These are phyloP conservation scores for Camelina sativa DNA, from an alignment of 345 rosid genomes.

Conservation along the genomic window DNA sequence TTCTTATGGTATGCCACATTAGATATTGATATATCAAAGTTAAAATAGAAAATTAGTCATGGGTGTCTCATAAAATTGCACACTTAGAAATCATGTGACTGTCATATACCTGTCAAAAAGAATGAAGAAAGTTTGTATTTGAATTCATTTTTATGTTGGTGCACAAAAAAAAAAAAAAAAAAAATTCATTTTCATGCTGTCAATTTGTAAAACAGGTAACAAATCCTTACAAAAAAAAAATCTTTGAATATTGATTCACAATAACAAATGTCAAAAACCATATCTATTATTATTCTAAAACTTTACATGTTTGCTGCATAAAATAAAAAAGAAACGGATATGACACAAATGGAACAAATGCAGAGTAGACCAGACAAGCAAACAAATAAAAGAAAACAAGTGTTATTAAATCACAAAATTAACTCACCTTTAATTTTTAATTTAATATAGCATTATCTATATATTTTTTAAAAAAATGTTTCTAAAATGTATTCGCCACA, in stretches of 20 bases:
- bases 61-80: not conserved
- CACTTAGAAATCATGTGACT: not conserved
- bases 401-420: not conserved
- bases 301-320: not conserved
- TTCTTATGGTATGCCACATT: not conserved
- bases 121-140: not conserved
- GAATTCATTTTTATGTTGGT: no score
- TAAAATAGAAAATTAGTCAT: not conserved
- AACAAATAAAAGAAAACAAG: constrained; percentile 1
- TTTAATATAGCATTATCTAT: no score
- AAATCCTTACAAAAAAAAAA: constrained; percentile 5
- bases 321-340: not conserved
- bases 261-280: not conserved
- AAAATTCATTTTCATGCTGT: not conserved
- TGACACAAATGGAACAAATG: constrained; percentile 2
- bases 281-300: not conserved
- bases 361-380: not conserved
- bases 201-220: constrained; percentile 27
- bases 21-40: not conserved
- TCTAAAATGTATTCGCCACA: not conserved
- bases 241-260: constrained; percentile 18
- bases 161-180: no score
- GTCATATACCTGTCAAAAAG: constrained; percentile 8
- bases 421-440: not conserved
- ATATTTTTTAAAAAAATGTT: not conserved